A percentile compares a stretch with the other conserved stretches of the same genome.
Evolutionary conservation across 2,329 filamentous ascomycete genomes (phyloP).

Genomic region (Xylaria sp.): DNA sequence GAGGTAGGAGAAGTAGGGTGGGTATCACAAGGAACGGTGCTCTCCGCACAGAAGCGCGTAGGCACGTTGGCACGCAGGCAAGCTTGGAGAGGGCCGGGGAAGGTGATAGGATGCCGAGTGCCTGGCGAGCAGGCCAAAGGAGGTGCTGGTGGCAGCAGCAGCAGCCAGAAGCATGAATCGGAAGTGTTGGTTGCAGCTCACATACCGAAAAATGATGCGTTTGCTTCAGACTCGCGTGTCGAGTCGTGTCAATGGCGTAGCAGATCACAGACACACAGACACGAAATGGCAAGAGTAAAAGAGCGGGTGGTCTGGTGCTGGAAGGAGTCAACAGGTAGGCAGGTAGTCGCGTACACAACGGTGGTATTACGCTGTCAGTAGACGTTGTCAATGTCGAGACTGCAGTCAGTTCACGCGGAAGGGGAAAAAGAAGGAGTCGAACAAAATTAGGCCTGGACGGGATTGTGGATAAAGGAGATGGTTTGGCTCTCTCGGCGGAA

Average conservation of each 20-base stretch:
- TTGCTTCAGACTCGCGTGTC: constrained; percentile 36
- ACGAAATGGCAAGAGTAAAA: constrained; percentile 21
- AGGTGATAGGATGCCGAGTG: constrained; percentile 19
- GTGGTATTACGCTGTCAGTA: constrained; percentile 30
- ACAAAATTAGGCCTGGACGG: constrained; percentile 41
- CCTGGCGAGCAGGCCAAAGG: constrained; percentile 9
- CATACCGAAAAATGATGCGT: constrained; percentile 43
- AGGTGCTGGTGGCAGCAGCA: constrained; percentile 8
- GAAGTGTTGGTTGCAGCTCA: constrained; percentile 39
- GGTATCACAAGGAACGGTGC: constrained; percentile 19
- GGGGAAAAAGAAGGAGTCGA: constrained; percentile 41
- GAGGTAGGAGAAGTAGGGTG: constrained; percentile 1
- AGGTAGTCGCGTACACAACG: constrained; percentile 37
- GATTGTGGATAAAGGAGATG: constrained; percentile 43
- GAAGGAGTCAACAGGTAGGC: constrained; percentile 22
- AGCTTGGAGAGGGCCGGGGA: constrained; percentile 2
- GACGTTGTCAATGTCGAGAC: constrained; percentile 37
- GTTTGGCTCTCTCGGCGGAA: constrained; percentile 24
- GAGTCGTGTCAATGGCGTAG: constrained; percentile 52
- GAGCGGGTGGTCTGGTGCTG: constrained; percentile 45
- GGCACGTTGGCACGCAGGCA: constrained; percentile 1
- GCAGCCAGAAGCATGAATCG: constrained; percentile 17
- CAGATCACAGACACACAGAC: constrained; percentile 38
- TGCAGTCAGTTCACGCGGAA: constrained; percentile 32
- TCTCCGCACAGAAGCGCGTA: constrained; percentile 22